Evolutionary conservation across 805 yeast genomes (phyloP), one percentile per base, ranked within the genome.

Genomic region (Metschnikowia proteae): DNA sequence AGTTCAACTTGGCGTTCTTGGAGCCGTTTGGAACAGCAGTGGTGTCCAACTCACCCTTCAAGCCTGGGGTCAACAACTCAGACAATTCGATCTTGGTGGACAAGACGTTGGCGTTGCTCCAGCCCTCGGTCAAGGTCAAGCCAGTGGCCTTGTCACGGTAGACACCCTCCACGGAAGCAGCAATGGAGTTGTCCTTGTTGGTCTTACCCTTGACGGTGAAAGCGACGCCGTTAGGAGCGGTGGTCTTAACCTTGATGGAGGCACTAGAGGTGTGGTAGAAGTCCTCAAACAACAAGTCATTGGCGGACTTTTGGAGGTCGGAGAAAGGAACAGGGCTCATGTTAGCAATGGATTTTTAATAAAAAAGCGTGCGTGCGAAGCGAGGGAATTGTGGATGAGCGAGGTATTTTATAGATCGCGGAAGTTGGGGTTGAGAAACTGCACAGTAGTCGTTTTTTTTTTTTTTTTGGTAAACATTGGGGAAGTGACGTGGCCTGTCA

Each of bases 161-260:
- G 79, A 88, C 89, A 63, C 95, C 87, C 75, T 94, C 98, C 51
- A 94, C 75, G 65, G 86, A 82, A 60, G 96, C 96, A 55, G 91
- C 83, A 60, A 94, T 82, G 61, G 95, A 76, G 67, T 86, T 84
- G 66, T 83, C 88, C 74, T 82, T 82, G 63, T 82, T 80, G 63
- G 84, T 79, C 77, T 89, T 90, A 70, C 96, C 97, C 79, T 88
- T 89, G 67, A 89, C 88, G 64, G 94, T 81, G 83, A 94, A 94
- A 53, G 89, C 80, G 50, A 92, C 97, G 63, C 97, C 97, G 71
- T 90, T 92, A 70, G 97, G 96, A 62, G 99, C 96, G 58, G 80
- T 81, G 60, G 98, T 86, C 79, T 88, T 86, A 64, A 92, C 83
- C 66, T 88, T 96, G 59, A 94, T 80, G 50, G 94, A 74, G 59